Evolutionary conservation across 1,284 basidiomycete genomes (phyloP).

Genomic region (Gomphus sp.): DNA sequence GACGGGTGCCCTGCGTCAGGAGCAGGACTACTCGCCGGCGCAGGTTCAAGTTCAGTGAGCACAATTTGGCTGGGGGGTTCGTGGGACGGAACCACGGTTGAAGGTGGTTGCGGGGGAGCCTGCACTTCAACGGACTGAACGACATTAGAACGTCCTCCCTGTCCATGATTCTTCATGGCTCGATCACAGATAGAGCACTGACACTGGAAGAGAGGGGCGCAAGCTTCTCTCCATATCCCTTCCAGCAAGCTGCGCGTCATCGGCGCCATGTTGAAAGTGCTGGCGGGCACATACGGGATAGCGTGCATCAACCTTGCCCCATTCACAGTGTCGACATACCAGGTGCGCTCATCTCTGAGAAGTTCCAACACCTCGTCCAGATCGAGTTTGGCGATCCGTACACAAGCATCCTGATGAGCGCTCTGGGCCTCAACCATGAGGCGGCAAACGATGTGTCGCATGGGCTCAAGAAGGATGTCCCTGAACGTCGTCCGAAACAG

Average conservation of each 20-base stretch:
- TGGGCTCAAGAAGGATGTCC: slow-evolving; percentile 6
- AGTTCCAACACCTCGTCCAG: slow-evolving; percentile 50
- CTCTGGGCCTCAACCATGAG: neutral
- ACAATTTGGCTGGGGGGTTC: neutral
- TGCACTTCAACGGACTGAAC: neutral
- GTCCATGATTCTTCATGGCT: slow-evolving; percentile 32
- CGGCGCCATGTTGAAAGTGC: slow-evolving; percentile 36
- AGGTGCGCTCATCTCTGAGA: slow-evolving; percentile 43
- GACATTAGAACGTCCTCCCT: neutral
- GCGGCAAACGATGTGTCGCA: slow-evolving; percentile 4
- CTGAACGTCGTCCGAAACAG: slow-evolving; percentile 3
- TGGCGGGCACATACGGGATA: slow-evolving; percentile 53
- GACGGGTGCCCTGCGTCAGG: neutral
- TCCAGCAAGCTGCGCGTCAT: slow-evolving; percentile 54
- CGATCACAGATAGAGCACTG: slow-evolving; percentile 62
- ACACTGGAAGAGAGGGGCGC: slow-evolving; percentile 59
- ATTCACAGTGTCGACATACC: slow-evolving; percentile 25
- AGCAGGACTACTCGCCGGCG: neutral
- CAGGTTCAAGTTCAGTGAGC: neutral
- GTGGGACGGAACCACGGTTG: neutral
- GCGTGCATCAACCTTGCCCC: slow-evolving; percentile 39
- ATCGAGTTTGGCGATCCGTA: slow-evolving; percentile 42
- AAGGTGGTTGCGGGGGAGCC: neutral
- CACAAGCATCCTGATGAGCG: slow-evolving; percentile 27
- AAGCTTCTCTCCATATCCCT: slow-evolving; percentile 64